Conservation (phyloP, 805 yeast species). For the Kluyveromyces siamensis region DNA sequence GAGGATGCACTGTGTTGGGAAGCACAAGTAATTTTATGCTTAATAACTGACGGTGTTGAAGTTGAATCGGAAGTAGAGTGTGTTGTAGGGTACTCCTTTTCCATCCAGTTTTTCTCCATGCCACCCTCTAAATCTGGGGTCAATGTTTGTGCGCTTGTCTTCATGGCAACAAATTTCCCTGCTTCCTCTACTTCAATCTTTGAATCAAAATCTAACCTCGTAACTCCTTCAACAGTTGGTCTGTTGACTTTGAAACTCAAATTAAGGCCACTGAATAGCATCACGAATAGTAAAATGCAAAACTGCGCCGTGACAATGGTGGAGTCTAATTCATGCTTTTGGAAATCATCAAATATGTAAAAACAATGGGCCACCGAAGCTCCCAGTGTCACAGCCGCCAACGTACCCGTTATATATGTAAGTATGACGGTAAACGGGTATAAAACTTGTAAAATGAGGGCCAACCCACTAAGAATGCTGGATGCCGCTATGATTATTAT, state of each 20-base stretch:
- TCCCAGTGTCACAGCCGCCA: background rate
- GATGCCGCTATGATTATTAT: constrained; percentile 19
- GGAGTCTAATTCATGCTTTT: background rate
- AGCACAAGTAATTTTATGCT: constrained; percentile 12
- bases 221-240: background rate
- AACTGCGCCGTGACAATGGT: constrained; percentile 3
- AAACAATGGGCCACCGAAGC: background rate
- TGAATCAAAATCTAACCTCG: background rate
- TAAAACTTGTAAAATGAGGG: background rate
- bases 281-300: constrained; percentile 1
- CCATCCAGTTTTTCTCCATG: constrained; percentile 7
- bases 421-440: background rate
- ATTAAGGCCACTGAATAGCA: constrained; percentile 2
- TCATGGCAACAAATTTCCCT: constrained; percentile 18
- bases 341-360: background rate
- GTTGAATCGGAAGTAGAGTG: constrained; percentile 10
- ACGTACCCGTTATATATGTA: background rate
- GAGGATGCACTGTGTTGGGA: background rate
- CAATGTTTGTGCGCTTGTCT: constrained; percentile 27
- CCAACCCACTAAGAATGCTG: constrained; percentile 10
- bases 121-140: constrained; percentile 18
- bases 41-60: constrained; percentile 22
- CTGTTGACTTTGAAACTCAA: background rate
- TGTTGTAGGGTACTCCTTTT: constrained; percentile 6
- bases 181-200: constrained; percentile 2